These are phyloP conservation scores for Nicotiana obtusifolia DNA, from an alignment of 257 asterid genomes.

Conservation along the genomic window DNA sequence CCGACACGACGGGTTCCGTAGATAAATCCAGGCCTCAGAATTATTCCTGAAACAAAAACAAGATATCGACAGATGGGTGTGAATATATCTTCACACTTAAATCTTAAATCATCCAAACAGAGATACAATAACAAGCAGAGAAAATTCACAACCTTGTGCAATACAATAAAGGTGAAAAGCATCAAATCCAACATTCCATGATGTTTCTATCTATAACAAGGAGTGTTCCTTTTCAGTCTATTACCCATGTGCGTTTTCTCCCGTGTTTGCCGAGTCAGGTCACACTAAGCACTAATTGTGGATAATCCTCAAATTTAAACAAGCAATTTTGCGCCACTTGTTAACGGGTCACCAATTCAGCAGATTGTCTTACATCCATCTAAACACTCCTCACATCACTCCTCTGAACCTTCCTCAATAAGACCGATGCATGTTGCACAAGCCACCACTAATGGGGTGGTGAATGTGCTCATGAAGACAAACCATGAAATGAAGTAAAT, in stretches of 20 bases:
- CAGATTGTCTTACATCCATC: background rate
- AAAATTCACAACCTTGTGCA: background rate
- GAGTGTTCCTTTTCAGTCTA: background rate
- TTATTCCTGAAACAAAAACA: conserved; percentile 50
- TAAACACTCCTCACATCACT: background rate
- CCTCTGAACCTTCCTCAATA: background rate
- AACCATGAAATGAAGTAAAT: background rate
- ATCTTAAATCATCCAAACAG: background rate
- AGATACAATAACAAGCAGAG: background rate
- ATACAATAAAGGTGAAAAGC: background rate
- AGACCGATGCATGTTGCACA: background rate
- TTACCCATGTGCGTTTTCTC: background rate
- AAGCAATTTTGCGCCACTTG: background rate
- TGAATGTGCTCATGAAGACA: background rate
- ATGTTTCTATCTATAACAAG: background rate
- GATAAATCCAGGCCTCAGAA: conserved; percentile 93
- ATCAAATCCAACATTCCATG: background rate
- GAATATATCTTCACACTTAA: background rate
- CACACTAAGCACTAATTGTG: background rate
- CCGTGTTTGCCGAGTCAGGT: background rate
- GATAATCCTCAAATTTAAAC: background rate
- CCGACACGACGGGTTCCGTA: conserved; percentile 91
- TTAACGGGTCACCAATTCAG: background rate
- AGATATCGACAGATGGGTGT: background rate
- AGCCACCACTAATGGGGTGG: background rate